phyloP scores from a whole-genome alignment of 2,329 filamentous ascomycete species.

The Lecanosticta acicola region DNA sequence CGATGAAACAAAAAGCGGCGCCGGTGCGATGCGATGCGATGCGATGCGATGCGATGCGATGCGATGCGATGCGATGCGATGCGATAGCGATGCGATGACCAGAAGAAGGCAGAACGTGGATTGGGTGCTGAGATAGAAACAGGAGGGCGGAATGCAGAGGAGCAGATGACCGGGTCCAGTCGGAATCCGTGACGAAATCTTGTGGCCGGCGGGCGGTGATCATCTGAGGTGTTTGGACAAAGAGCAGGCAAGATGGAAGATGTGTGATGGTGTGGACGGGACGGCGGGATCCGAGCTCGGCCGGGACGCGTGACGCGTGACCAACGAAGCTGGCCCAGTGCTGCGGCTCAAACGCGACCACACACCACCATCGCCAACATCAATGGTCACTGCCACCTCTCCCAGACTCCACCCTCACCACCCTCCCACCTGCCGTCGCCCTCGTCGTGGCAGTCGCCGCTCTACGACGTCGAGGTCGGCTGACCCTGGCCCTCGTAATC shows the following conservation, averaged over 20 bases:
- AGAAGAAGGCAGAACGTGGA: not conserved
- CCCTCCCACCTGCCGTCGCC: not conserved
- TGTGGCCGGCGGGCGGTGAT: conserved; percentile 13
- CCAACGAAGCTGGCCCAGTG: conserved; percentile 11
- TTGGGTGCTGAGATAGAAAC: no score
- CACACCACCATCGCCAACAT: conserved; percentile 15
- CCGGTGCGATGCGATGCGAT: conserved; percentile 19
- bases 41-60: conserved; percentile 10
- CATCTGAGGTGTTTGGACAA: conserved; percentile 14
- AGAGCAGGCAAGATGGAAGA: conserved; percentile 8
- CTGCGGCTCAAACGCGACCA: conserved; percentile 18
- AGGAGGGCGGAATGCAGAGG: not conserved
- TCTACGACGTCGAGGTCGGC: conserved; percentile 27
- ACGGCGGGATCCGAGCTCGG: conserved; percentile 11
- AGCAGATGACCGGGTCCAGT: conserved; percentile 18
- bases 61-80: conserved; percentile 10
- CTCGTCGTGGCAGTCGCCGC: no score
- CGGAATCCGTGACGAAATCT: conserved; percentile 13
- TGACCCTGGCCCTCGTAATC: conserved; percentile 31
- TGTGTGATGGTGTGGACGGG: conserved; percentile 22
- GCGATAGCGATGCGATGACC: not conserved
- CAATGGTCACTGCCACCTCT: no score
- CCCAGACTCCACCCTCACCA: not conserved
- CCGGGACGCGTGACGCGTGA: conserved; percentile 16
- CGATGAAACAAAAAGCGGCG: conserved; percentile 10